Conservation (phyloP, 768 basidiomycete genomes). For the Dioszegia hungarica region DNA sequence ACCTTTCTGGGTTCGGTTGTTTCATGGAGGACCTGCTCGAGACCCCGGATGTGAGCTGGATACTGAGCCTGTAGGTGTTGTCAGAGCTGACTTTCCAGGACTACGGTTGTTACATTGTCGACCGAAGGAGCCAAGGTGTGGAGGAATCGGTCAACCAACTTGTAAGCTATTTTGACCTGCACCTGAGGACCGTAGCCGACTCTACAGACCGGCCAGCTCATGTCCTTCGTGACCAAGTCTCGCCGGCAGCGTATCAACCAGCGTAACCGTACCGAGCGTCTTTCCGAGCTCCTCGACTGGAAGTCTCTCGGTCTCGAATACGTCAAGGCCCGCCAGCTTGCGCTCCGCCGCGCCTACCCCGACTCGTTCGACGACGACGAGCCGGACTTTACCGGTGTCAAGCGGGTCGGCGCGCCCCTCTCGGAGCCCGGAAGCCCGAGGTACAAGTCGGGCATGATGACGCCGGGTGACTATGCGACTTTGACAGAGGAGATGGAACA, state of each 20-base stretch:
- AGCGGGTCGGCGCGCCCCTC: constrained; percentile 59
- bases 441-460: constrained; percentile 72
- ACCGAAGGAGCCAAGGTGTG: constrained; percentile 78
- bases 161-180: constrained; percentile 15
- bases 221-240: constrained; percentile 54
- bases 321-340: constrained; percentile 86
- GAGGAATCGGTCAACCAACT: constrained; percentile 88
- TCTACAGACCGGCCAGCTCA: constrained; percentile 46
- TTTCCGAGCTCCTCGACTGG: constrained; percentile 93
- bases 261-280: constrained; percentile 91
- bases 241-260: constrained; percentile 98
- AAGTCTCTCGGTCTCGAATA: constrained; percentile 92
- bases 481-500: constrained; percentile 70
- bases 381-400: constrained; percentile 59
- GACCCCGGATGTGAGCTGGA: constrained; percentile 58
- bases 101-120: constrained; percentile 95
- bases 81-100: constrained; percentile 51
- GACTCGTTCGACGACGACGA: constrained; percentile 73
- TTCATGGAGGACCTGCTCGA: constrained; percentile 99
- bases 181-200: neutral
- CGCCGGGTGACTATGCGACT: constrained; percentile 56
- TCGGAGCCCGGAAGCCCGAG: constrained; percentile 85
- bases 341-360: constrained; percentile 87
- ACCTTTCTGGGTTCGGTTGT: constrained; percentile 88
- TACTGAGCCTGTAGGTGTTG: neutral